Evolutionary conservation across 1,284 basidiomycete genomes (phyloP).

Genomic region (Leucoagaricus sp.): DNA sequence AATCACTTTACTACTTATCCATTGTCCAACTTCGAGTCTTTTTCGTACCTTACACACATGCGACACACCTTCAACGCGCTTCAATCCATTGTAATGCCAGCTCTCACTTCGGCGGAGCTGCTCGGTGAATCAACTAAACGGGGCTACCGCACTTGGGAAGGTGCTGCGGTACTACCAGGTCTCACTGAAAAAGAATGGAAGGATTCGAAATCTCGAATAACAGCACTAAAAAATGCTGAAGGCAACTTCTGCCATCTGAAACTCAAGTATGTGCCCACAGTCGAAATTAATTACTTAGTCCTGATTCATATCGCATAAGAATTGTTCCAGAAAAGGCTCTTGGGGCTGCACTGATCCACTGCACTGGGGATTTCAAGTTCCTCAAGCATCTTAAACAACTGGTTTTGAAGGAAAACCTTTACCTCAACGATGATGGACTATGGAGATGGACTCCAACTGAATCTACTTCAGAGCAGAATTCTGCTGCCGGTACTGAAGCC

Average conservation of each 20-base stretch:
- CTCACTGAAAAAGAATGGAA: conserved; percentile 15
- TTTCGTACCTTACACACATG: not conserved
- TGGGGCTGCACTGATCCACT: conserved; percentile 48
- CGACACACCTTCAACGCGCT: not conserved
- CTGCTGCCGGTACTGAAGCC: not conserved
- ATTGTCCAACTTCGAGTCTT: not conserved
- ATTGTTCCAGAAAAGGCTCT: conserved; percentile 49
- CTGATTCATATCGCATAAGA: conserved; percentile 29
- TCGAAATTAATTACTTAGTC: not conserved
- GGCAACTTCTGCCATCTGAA: not conserved
- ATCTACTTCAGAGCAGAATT: too few species aligned
- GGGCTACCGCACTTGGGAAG: conserved; percentile 39
- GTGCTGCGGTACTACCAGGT: conserved; percentile 48
- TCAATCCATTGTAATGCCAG: not conserved
- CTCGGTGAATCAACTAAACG: not conserved
- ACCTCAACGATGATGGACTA: conserved; percentile 58
- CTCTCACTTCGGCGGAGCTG: not conserved
- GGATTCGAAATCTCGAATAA: not conserved
- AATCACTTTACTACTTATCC: too few species aligned
- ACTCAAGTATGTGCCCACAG: not conserved
- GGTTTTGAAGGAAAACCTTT: conserved; percentile 44
- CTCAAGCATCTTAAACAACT: conserved; percentile 37
- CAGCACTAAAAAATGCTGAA: not conserved
- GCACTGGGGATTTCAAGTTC: conserved; percentile 56
- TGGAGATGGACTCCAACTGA: conserved; percentile 47